Evolutionary conservation across 495 filamentous ascomycete genomes (phyloP).

Genomic region (Parathielavia appendiculata): DNA sequence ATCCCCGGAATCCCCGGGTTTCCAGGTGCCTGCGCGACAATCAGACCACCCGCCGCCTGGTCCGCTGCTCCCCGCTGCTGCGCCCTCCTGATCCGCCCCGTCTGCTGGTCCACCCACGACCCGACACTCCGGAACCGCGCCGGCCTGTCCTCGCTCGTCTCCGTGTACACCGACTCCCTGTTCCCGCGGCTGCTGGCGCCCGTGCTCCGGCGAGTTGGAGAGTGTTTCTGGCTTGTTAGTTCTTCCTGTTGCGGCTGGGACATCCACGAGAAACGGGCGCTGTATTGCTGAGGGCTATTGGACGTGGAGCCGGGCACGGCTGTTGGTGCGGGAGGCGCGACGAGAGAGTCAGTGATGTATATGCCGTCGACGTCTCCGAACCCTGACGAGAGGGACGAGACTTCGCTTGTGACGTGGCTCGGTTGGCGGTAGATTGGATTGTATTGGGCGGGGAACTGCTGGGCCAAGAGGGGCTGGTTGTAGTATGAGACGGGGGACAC

Average conservation of each 20-base stretch:
- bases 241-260: conserved; percentile 16
- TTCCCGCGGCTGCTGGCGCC: background rate
- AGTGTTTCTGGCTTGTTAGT: background rate
- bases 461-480: conserved; percentile 36
- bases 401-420: conserved; percentile 32
- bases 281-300: conserved; percentile 11
- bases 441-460: conserved; percentile 34
- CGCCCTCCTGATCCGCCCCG: conserved; percentile 36
- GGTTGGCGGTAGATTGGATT: conserved; percentile 30
- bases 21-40: conserved; percentile 25
- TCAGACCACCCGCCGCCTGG: no score
- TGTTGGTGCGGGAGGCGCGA: conserved; percentile 17
- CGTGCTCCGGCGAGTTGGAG: background rate
- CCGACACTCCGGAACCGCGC: conserved; percentile 53
- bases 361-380: conserved; percentile 51
- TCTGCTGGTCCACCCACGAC: conserved; percentile 60
- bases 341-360: conserved; percentile 17
- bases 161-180: conserved; percentile 44
- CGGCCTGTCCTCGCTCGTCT: conserved; percentile 43
- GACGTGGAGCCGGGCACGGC: conserved; percentile 6
- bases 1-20: conserved; percentile 30
- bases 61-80: conserved; percentile 26
- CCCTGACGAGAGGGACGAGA: conserved; percentile 52
- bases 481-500: conserved; percentile 30
- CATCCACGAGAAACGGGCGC: conserved; percentile 39